phyloP scores from a whole-genome alignment of 371 early-diverging fungal species.

The Dentiscutata heterogama region DNA sequence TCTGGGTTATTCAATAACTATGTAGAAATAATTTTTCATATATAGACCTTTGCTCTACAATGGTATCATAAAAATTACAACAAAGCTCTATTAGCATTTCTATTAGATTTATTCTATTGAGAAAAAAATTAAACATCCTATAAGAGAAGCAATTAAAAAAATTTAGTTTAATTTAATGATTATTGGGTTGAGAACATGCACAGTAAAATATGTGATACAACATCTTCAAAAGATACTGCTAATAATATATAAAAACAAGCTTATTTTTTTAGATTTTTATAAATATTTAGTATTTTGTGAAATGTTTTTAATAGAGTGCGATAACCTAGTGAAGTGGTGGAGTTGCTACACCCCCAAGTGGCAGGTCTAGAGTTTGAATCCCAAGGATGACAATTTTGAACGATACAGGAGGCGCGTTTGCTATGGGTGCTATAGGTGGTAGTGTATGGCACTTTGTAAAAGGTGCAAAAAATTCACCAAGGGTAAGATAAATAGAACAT shows the following conservation, averaged over 20 bases:
- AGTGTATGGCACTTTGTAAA: conserved; percentile 97
- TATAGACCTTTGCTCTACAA: background rate
- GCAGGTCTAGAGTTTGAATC: too few relatives aligned
- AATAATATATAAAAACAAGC: conserved; percentile 2
- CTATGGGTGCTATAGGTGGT: conserved; percentile 97
- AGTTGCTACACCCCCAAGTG: too few relatives aligned
- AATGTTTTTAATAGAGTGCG: too few relatives aligned
- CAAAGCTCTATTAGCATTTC: too few relatives aligned
- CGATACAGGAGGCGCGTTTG: conserved; percentile 96
- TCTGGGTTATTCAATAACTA: background rate
- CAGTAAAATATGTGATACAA: background rate
- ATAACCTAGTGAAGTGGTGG: too few relatives aligned
- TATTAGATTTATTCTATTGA: background rate
- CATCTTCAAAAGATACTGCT: background rate
- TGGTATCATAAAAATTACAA: conserved; percentile 11
- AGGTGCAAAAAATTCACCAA: conserved; percentile 96
- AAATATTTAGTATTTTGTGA: too few relatives aligned
- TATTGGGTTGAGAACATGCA: conserved; percentile 13
- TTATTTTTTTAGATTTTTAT: too few relatives aligned
- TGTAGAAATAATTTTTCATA: background rate
- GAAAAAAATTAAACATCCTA: conserved; percentile 22
- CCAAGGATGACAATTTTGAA: too few relatives aligned
- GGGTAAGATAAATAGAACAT: conserved; percentile 59
- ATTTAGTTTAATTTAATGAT: too few relatives aligned
- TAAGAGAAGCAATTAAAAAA: background rate